These are phyloP conservation scores for Talaromyces thailandensis DNA, from an alignment of 495 filamentous ascomycete genomes.

Conservation along the genomic window DNA sequence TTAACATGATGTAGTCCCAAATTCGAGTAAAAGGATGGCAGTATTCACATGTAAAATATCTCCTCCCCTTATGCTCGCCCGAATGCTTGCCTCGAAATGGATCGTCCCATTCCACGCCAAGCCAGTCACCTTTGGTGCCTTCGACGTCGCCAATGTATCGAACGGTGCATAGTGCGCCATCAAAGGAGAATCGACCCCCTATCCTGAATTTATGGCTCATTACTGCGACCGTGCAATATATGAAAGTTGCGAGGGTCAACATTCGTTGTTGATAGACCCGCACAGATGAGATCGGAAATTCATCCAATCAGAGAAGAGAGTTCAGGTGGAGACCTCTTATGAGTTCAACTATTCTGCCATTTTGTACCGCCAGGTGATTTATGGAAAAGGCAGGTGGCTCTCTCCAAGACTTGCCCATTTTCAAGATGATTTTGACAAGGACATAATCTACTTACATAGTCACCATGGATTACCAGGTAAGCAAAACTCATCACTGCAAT, in stretches of 20 bases:
- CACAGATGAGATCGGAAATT: background rate
- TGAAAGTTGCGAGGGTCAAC: background rate
- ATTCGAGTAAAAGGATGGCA: background rate
- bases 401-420: slow-evolving; percentile 9
- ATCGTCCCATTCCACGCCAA: slow-evolving; percentile 97
- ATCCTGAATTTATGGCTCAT: slow-evolving; percentile 31
- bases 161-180: slow-evolving; percentile 68
- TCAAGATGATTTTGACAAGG: background rate
- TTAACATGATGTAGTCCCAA: background rate
- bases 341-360: slow-evolving; percentile 1
- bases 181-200: slow-evolving; percentile 71
- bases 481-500: background rate
- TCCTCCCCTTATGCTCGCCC: slow-evolving; percentile 66
- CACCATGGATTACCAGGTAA: slow-evolving; percentile 55
- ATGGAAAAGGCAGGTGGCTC: slow-evolving; percentile 8
- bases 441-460: background rate
- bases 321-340: background rate
- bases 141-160: slow-evolving; percentile 70
- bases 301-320: slow-evolving; percentile 1
- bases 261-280: background rate
- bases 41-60: slow-evolving; percentile 74
- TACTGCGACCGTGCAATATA: background rate
- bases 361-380: slow-evolving; percentile 11
- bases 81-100: slow-evolving; percentile 77
- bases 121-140: slow-evolving; percentile 72